These are phyloP conservation scores for Puccinia polysora DNA, from an alignment of 1,284 basidiomycete genomes.

Conservation along the genomic window DNA sequence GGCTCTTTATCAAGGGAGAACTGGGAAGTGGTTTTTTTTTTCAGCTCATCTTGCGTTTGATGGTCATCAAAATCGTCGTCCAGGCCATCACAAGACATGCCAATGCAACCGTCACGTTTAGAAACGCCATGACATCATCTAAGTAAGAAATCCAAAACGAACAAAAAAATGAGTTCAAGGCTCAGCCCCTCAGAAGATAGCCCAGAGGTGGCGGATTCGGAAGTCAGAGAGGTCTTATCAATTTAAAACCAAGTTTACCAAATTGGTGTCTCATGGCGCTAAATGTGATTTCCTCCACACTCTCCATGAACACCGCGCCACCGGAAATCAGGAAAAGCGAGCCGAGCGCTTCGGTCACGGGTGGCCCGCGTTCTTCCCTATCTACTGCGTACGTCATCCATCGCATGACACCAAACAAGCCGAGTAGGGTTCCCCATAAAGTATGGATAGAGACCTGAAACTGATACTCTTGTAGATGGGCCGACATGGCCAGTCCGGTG, in stretches of 20 bases:
- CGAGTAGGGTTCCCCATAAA: slow-evolving; percentile 88
- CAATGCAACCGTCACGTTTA: no score
- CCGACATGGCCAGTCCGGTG: slow-evolving; percentile 92
- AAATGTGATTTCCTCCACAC: slow-evolving; percentile 81
- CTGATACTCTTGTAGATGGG: slow-evolving; percentile 77
- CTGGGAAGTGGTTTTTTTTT: no score
- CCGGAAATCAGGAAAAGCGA: slow-evolving; percentile 82
- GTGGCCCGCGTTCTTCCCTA: slow-evolving; percentile 64
- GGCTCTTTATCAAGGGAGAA: no score
- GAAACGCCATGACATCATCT: no score
- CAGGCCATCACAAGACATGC: no score
- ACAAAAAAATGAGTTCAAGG: no score
- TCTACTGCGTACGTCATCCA: slow-evolving; percentile 66
- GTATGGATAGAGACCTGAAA: slow-evolving; percentile 74
- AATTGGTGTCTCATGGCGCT: slow-evolving; percentile 85
- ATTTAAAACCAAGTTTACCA: slow-evolving; percentile 64
- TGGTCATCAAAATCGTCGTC: no score
- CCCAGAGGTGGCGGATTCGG: no score
- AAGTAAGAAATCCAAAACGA: no score
- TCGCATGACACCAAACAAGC: slow-evolving; percentile 69
- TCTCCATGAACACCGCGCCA: slow-evolving; percentile 85
- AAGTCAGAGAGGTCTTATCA: no score
- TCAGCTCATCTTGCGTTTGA: no score
- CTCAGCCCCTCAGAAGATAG: no score
- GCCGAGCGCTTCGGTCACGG: slow-evolving; percentile 80